Base-by-base conservation (phyloP, 192 early-diverging fungal species). In the Rhizoclosmatium sp. region DNA sequence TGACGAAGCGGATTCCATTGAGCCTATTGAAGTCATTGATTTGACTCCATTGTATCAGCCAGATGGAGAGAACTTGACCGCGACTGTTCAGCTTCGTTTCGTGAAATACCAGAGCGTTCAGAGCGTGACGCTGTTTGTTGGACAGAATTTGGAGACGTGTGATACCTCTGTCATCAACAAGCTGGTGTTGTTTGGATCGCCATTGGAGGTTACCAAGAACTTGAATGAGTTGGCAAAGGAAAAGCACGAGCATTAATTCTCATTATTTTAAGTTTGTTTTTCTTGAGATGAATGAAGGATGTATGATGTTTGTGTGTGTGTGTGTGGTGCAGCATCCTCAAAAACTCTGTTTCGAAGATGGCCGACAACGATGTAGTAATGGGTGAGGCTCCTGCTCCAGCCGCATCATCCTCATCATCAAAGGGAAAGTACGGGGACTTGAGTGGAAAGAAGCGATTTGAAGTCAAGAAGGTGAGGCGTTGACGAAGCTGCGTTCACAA, bases 61-160 rank as follows among this genome's bases (percentile, higher is more conserved):
- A 19, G 23, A 5, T 5, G 45, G 19, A 19, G 44, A 40, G 10
- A 68, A 4, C 14, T 16, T 68, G 14, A 68, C 40, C 45, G 87
- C 88, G 14, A 85, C 94, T 46, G 89, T 93, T n/a, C 85, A 87
- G 5, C 88, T 99, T 79, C 91, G 94, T 61, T 99, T 95, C 83
- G 97, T 99, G 71, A 94, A 95, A 68, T 99, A 95, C 85, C 97
- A 99, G 86, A 93, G 89, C 71, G 92, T 99, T 45, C 91, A 87
- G 66, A 93, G 85, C 72, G 60, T 98, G 65, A 90, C 93, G 60
- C 88, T 93, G 81, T 76, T 84, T 77, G 54, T 75, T 9, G 68
- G 58, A 56, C 91, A 96, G 76, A 99, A 99, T 77, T 81, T 94
- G 81, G 92, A 85, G 10, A 94, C 87, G 65, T 92, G 91, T 58